Conservation (phyloP, 2,329 filamentous ascomycete genomes). For the Tolypocladium album region DNA sequence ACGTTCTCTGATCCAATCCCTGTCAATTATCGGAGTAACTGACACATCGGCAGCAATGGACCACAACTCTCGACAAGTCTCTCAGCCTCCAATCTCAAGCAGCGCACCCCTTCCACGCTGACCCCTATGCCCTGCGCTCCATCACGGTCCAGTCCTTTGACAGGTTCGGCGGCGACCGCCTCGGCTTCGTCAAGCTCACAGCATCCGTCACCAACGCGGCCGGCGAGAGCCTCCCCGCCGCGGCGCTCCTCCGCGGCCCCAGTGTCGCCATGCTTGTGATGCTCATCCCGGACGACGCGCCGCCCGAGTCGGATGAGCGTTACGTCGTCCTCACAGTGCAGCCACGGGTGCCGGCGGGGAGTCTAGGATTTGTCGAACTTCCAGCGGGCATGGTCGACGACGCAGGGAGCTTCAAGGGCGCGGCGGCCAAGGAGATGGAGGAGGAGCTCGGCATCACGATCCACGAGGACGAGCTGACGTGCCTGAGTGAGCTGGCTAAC, state of each 20-base stretch:
- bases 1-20: neutral
- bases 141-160: constrained; percentile 44
- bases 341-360: constrained; percentile 43
- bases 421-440: constrained; percentile 48
- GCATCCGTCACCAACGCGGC: constrained; percentile 35
- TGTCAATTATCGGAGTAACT: constrained; percentile 3
- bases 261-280: constrained; percentile 50
- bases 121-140: constrained; percentile 40
- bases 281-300: constrained; percentile 39
- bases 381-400: constrained; percentile 50
- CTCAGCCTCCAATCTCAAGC: constrained; percentile 31
- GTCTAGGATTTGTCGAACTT: constrained; percentile 43
- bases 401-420: constrained; percentile 41
- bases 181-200: constrained; percentile 48
- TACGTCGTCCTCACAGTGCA: constrained; percentile 50
- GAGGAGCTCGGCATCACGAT: constrained; percentile 50
- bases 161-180: constrained; percentile 31
- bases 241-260: constrained; percentile 47
- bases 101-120: constrained; percentile 39
- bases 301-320: constrained; percentile 30
- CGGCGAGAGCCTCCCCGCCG: constrained; percentile 40
- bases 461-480: constrained; percentile 31
- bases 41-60: constrained; percentile 31
- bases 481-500: constrained; percentile 39
- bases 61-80: constrained; percentile 33